Conservation (phyloP, 129 eudicot species). For the Smallanthus sonchifolius region DNA sequence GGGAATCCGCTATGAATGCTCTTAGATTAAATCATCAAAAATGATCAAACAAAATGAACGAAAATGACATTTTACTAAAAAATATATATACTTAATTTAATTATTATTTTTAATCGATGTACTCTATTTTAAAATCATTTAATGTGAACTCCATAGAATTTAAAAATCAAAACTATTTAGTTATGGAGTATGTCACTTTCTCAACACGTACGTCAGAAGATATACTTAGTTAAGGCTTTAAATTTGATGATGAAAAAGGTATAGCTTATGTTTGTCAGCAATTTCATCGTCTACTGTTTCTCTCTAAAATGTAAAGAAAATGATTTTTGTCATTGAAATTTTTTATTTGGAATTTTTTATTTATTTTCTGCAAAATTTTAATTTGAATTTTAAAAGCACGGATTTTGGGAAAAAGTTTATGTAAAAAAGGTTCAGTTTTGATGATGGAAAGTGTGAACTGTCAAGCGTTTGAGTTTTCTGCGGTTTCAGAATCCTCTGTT, state of each 20-base stretch:
- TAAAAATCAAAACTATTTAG: no score
- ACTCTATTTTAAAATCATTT: no score
- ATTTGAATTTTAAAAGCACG: neutral
- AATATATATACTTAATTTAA: no score
- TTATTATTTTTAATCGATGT: no score
- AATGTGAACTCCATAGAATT: no score
- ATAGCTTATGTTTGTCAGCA: neutral
- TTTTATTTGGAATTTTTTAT: neutral
- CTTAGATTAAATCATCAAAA: no score
- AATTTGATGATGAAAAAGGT: constrained; percentile 1
- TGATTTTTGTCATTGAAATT: neutral
- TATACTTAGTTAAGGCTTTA: neutral
- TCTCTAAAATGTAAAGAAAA: neutral
- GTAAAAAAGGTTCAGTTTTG: neutral
- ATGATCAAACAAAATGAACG: no score
- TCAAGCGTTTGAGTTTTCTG: neutral
- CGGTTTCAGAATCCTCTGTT: neutral
- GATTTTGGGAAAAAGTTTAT: neutral
- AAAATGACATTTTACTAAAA: no score
- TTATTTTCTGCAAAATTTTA: neutral
- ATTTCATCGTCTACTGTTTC: neutral
- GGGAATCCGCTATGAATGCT: no score
- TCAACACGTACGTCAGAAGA: no score
- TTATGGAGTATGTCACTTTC: no score
- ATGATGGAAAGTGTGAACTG: neutral